Conservation (phyloP, 345 rosid genomes). For the Rhizophora apiculata region DNA sequence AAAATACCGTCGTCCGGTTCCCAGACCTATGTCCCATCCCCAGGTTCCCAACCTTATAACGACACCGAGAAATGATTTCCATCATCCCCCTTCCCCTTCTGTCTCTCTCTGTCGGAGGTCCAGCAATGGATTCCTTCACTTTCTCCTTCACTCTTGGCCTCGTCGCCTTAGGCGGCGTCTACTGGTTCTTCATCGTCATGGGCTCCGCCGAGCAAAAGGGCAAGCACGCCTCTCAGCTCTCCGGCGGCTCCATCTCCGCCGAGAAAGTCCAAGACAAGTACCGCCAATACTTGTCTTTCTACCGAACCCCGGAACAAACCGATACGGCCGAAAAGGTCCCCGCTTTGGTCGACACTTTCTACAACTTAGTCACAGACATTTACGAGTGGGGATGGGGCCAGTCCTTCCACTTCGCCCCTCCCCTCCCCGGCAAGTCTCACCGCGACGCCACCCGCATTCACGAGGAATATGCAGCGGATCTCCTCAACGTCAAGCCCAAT, state of each 20-base stretch:
- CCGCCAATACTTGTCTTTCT: constrained; percentile 70
- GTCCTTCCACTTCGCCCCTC: constrained; percentile 93
- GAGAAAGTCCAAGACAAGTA: constrained; percentile 76
- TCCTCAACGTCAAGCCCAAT: constrained; percentile 58
- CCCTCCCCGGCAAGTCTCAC: constrained; percentile 72
- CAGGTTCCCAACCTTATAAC: no score
- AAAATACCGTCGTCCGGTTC: no score
- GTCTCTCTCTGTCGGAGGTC: no score
- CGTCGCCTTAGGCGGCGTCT: constrained; percentile 53
- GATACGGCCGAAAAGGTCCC: constrained; percentile 76
- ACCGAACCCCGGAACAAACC: constrained; percentile 80
- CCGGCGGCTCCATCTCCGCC: constrained; percentile 82
- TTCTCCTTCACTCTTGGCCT: constrained; percentile 35
- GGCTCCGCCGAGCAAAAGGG: constrained; percentile 83
- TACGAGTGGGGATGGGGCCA: constrained; percentile 99
- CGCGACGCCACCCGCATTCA: constrained; percentile 81
- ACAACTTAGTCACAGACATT: constrained; percentile 89
- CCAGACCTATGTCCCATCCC: no score
- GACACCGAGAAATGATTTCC: no score
- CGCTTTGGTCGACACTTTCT: constrained; percentile 86
- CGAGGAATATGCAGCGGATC: constrained; percentile 84
- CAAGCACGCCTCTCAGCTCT: constrained; percentile 57
- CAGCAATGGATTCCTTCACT: neutral
- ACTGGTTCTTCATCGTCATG: constrained; percentile 74
- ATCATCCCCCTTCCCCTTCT: no score